A percentile compares a stretch with the other conserved stretches of the same genome.
Conservation (phyloP, 106 monocot genomes). For the Allium sativum region DNA sequence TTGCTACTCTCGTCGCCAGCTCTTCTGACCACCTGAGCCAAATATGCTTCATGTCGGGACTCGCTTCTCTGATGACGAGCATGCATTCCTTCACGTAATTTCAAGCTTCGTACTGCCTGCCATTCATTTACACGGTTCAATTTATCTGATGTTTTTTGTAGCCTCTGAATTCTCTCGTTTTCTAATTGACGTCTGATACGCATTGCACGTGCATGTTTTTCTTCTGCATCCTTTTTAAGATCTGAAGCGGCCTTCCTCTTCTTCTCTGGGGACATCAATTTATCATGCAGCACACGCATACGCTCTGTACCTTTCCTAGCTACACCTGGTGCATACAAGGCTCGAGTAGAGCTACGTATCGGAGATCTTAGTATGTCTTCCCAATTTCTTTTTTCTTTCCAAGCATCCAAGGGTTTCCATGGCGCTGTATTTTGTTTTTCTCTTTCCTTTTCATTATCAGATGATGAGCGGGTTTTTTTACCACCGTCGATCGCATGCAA, state of each 20-base stretch:
- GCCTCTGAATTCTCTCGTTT: constrained; percentile 80
- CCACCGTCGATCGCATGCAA: constrained; percentile 18
- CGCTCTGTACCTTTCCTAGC: constrained; percentile 71
- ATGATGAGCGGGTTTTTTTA: constrained; percentile 25
- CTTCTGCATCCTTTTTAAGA: constrained; percentile 86
- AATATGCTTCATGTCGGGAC: constrained; percentile 86
- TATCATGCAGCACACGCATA: constrained; percentile 67
- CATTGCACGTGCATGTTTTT: constrained; percentile 87
- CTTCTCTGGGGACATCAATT: constrained; percentile 94
- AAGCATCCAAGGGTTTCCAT: constrained; percentile 93
- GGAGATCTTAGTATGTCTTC: constrained; percentile 92
- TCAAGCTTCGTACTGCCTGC: constrained; percentile 89
- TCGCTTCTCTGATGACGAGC: constrained; percentile 83
- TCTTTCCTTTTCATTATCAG: constrained; percentile 52
- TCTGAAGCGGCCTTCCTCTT: constrained; percentile 78
- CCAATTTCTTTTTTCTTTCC: constrained; percentile 98
- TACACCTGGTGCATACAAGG: constrained; percentile 57
- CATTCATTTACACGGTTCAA: constrained; percentile 91
- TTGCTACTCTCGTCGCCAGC: constrained; percentile 99
- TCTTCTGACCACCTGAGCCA: constrained; percentile 85
- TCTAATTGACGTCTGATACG: constrained; percentile 87
- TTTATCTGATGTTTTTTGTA: constrained; percentile 89
- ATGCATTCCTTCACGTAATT: constrained; percentile 76
- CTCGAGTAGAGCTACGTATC: constrained; percentile 34
- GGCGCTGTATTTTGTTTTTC: constrained; percentile 36